Evolutionary conservation across 1,284 basidiomycete genomes (phyloP), one percentile per base, ranked within the genome.

Genomic region (Naganishia cerealis): DNA sequence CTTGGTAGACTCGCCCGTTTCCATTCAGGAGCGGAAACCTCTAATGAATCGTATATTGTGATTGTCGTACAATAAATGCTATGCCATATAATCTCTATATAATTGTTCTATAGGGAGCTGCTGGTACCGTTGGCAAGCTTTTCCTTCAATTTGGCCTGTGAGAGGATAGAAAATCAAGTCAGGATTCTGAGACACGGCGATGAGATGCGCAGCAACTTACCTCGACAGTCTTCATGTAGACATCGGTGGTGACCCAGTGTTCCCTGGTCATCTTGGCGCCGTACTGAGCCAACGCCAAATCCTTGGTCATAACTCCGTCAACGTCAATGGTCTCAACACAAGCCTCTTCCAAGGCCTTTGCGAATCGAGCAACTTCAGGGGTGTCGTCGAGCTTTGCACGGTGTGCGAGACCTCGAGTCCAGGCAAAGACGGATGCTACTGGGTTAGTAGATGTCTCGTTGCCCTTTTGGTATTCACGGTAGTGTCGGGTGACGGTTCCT

Each of bases 341-440:
- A 58, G 91, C 86, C 26, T 82, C 84, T 84, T 99, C 96, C 57
- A 99, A 86, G 69, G 88, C 87, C 58, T 84, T 77, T 75, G 91
- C 93, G 82, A 96, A 99, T 57, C 81, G 81, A 68, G 83, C 83
- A 54, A 99, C 87, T 55, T 85, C 83, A 42, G 87, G 86, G 79
- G 96, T 98, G 56, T 83, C 82, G 80, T 99, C 95, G 40, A 97
- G 85, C 83, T 93, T 94, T 73, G 94, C 95, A 71, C 95, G 89
- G 84, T 95, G 93, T 46, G 93, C 83, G 42, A 97, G 85, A 1
- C 95, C 95, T 61, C 96, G 88, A 18, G 95, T 99, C 95, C 95
- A 99, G 15, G 95, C 95, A 77, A 95, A 99, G 84, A 99, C 98
- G 68, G 92, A 94, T 52, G 95, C 95, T 73, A 98, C 94, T 43